These are phyloP conservation scores for Rosa multiflora DNA, from an alignment of 306 rosid genomes.

Conservation along the genomic window DNA sequence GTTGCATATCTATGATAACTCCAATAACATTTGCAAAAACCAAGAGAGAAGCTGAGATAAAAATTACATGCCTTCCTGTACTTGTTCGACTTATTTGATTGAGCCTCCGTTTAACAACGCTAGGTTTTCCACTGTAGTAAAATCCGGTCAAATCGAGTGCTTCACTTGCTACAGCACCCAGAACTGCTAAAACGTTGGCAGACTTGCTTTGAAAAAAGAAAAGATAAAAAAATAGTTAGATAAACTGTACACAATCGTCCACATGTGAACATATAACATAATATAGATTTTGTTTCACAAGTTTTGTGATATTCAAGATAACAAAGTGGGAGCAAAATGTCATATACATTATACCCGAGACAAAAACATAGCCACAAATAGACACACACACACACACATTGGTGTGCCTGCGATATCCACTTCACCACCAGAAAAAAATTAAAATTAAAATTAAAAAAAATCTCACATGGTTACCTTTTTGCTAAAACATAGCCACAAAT, in stretches of 20 bases:
- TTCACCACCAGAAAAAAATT: not conserved
- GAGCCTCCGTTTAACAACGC: slow-evolving; percentile 48
- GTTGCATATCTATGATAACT: not conserved
- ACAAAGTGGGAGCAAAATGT: not conserved
- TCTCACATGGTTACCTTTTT: slow-evolving; percentile 52
- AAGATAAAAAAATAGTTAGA: slow-evolving; percentile 34
- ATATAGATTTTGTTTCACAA: not conserved
- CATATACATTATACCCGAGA: not conserved
- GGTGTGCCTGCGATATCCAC: not conserved
- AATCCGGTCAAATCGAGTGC: slow-evolving; percentile 89
- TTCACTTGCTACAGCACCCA: slow-evolving; percentile 90
- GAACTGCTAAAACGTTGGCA: slow-evolving; percentile 91
- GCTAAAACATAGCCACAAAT: no score
- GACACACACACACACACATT: not conserved
- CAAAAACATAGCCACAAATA: no score
- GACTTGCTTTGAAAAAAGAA: slow-evolving; percentile 72
- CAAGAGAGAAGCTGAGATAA: not conserved
- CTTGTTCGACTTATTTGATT: slow-evolving; percentile 64
- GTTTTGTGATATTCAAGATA: not conserved
- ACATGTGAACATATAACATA: not conserved
- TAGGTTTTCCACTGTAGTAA: slow-evolving; percentile 87
- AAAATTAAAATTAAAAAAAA: not conserved
- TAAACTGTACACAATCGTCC: not conserved
- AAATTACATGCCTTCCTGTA: slow-evolving; percentile 54
- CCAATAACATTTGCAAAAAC: not conserved